Conservation (phyloP, 164 flowering plant genomes). For the Dillenia suffruticosa region DNA sequence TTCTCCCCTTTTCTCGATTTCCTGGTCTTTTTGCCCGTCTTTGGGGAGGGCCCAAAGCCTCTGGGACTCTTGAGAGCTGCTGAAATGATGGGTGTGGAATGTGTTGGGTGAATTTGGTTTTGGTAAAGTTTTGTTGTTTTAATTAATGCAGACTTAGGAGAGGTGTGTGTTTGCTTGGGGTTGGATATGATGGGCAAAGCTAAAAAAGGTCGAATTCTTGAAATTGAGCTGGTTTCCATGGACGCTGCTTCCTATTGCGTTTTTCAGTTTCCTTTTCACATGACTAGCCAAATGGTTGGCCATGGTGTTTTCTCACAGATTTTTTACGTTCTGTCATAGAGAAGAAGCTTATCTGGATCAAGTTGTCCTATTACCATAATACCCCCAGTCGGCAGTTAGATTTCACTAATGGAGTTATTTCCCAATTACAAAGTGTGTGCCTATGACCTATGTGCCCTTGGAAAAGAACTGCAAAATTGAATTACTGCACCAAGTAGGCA, state of each 20-base stretch:
- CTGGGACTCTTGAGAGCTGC: constrained; percentile 56
- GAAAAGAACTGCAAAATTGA: too few species aligned
- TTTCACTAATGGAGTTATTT: too few species aligned
- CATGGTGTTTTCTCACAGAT: too few species aligned
- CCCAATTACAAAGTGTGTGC: too few species aligned
- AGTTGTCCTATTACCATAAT: too few species aligned
- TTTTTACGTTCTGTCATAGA: too few species aligned
- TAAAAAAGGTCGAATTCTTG: constrained; percentile 11
- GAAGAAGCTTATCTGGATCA: too few species aligned
- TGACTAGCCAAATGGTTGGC: too few species aligned
- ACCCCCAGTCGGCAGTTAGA: too few species aligned
- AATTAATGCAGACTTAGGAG: constrained; percentile 12
- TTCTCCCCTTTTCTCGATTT: constrained; percentile 29
- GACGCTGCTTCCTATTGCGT: neutral
- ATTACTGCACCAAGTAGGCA: too few species aligned
- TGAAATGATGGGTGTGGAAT: constrained; percentile 8
- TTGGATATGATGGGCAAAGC: constrained; percentile 7
- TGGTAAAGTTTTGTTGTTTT: neutral
- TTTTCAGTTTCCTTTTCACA: neutral
- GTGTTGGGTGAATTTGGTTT: constrained; percentile 6
- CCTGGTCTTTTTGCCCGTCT: constrained; percentile 32
- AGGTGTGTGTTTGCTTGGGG: constrained; percentile 10
- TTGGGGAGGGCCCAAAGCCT: constrained; percentile 68
- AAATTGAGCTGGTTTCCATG: constrained; percentile 25
- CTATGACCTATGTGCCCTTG: too few species aligned